These are phyloP conservation scores for Quercus lobata DNA, from an alignment of 331 rosid genomes.

Conservation along the genomic window DNA sequence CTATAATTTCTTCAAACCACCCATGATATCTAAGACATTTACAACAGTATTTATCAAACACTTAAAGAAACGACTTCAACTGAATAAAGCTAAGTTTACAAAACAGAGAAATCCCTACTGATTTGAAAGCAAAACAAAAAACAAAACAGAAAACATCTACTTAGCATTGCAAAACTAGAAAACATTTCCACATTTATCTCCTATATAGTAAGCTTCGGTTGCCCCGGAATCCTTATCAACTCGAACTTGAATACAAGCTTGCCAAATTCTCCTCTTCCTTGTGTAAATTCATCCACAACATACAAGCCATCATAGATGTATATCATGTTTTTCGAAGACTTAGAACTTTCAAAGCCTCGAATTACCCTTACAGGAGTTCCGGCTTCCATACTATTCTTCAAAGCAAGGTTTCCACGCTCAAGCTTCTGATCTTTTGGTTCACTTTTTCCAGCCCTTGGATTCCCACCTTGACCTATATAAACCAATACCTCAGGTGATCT, in stretches of 20 bases:
- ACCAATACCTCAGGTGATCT: constrained; percentile 12
- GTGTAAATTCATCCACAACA: constrained; percentile 10
- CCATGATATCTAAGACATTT: no score
- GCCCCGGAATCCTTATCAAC: constrained; percentile 8
- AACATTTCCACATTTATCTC: no score
- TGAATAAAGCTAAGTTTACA: no score
- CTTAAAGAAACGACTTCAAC: no score
- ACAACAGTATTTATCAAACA: no score
- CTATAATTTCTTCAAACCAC: no score
- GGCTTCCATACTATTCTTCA: constrained; percentile 37
- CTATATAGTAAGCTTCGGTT: not conserved
- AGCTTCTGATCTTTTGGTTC: constrained; percentile 30
- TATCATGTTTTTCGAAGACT: not conserved
- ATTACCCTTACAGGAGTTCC: constrained; percentile 41
- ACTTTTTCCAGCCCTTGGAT: not conserved
- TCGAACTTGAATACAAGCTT: constrained; percentile 40
- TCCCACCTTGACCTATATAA: constrained; percentile 51
- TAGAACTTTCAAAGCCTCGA: not conserved
- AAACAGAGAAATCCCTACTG: no score
- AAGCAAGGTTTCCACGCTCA: constrained; percentile 39
- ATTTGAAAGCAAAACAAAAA: no score
- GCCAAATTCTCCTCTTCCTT: constrained; percentile 35
- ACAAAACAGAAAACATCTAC: no score
- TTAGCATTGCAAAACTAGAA: no score
- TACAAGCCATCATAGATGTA: constrained; percentile 50